Conservation (phyloP, 2,329 filamentous ascomycete species). For the Cytospora paraplurivora region DNA sequence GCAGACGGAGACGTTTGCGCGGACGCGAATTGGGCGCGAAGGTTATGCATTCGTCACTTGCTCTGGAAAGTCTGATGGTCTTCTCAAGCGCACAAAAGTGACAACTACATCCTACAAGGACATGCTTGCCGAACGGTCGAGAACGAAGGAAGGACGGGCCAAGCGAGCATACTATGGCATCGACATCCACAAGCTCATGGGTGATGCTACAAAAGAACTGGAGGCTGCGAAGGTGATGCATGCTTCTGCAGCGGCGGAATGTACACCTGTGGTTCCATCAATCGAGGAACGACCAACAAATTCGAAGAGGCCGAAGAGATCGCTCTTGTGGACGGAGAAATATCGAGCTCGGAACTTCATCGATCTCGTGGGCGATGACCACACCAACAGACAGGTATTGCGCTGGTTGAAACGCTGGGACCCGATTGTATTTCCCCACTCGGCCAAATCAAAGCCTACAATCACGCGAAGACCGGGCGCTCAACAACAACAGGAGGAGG, state of each 20-base stretch:
- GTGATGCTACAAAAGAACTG: slow-evolving; percentile 66
- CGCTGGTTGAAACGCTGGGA: slow-evolving; percentile 97
- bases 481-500: slow-evolving; percentile 58
- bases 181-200: slow-evolving; percentile 82
- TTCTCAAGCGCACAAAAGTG: slow-evolving; percentile 55
- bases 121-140: slow-evolving; percentile 68
- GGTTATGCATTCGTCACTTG: slow-evolving; percentile 54
- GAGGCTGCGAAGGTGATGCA: slow-evolving; percentile 37
- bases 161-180: slow-evolving; percentile 86
- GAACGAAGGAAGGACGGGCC: slow-evolving; percentile 66
- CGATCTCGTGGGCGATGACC: slow-evolving; percentile 91
- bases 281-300: slow-evolving; percentile 41
- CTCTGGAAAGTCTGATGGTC: slow-evolving; percentile 56
- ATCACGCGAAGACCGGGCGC: slow-evolving; percentile 47
- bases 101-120: slow-evolving; percentile 61
- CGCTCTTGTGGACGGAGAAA: slow-evolving; percentile 92
- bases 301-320: slow-evolving; percentile 48
- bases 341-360: slow-evolving; percentile 91
- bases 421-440: slow-evolving; percentile 82
- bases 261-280: slow-evolving; percentile 44
- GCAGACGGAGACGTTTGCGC: slow-evolving; percentile 31
- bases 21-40: slow-evolving; percentile 27
- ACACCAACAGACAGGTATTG: slow-evolving; percentile 86
- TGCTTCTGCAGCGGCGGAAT: slow-evolving; percentile 33
- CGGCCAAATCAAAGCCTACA: slow-evolving; percentile 59